Evolutionary conservation across 208 protist genomes (phyloP).

Genomic region (Acanthamoeba culbertsoni): DNA sequence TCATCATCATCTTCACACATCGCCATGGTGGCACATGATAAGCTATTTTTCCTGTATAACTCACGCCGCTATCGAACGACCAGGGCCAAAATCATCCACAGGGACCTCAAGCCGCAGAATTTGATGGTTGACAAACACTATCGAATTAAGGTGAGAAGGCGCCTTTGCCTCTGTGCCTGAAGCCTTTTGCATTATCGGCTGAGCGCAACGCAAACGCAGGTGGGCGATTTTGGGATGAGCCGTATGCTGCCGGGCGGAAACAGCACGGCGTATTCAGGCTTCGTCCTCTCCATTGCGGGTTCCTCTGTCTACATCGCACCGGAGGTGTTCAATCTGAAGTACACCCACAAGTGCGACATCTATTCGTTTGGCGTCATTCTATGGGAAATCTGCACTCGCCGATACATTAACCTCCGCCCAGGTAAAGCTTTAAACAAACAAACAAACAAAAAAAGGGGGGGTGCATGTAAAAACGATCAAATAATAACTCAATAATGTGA

Average conservation of each 20-base stretch:
- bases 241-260: not conserved
- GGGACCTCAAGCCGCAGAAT: conserved; percentile 48
- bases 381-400: conserved; percentile 30
- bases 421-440: not conserved
- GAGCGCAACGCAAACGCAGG: not conserved
- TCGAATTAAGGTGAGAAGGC: not conserved
- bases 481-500: not conserved
- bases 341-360: conserved; percentile 16
- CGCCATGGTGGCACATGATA: too few species aligned
- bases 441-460: not conserved
- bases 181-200: not conserved
- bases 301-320: conserved; percentile 42
- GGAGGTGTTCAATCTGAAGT: conserved; percentile 35
- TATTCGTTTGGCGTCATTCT: not conserved
- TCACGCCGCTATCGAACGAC: not conserved
- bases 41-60: too few species aligned
- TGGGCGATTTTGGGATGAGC: conserved; percentile 3
- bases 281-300: conserved; percentile 8
- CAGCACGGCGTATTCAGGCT: not conserved
- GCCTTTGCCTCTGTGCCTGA: not conserved
- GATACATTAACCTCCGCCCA: not conserved
- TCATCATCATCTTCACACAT: not conserved
- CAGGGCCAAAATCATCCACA: conserved; percentile 52
- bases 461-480: not conserved
- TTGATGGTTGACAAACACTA: conserved; percentile 45